A percentile compares a stretch with the other conserved stretches of the same genome.
Evolutionary conservation across 139 green algal species (phyloP).

Genomic region (Coelastrella sp.): DNA sequence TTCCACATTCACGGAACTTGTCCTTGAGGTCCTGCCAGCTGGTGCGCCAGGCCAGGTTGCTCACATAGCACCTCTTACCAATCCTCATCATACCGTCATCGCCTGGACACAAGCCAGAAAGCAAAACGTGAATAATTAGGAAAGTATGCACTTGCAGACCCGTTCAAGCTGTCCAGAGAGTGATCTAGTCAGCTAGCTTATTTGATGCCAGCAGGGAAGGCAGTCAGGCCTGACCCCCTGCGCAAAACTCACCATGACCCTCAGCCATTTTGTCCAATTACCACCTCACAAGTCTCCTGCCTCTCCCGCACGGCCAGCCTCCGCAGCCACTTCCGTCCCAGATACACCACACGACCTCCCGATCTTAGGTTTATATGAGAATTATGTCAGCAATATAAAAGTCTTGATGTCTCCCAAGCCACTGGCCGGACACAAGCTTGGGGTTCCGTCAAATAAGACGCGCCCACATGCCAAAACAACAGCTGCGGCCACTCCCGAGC

Average conservation of each 20-base stretch:
- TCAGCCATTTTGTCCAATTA: not conserved
- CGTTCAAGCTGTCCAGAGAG: not conserved
- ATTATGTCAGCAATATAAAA: not conserved
- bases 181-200: not conserved
- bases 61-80: conserved; percentile 85
- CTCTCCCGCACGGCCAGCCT: not conserved
- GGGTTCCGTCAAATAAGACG: too few relatives aligned
- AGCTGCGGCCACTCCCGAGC: too few relatives aligned
- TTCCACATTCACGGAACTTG: conserved; percentile 87
- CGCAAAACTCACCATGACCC: not conserved
- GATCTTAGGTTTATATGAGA: too few relatives aligned
- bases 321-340: not conserved
- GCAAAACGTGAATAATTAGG: not conserved
- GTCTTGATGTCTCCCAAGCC: not conserved
- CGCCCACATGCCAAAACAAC: too few relatives aligned
- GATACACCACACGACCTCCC: too few relatives aligned
- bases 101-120: not conserved
- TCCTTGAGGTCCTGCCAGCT: conserved; percentile 85
- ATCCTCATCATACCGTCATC: conserved; percentile 60
- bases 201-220: not conserved
- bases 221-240: not conserved
- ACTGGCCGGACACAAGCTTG: not conserved
- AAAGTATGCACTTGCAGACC: not conserved
- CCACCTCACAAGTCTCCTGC: not conserved
- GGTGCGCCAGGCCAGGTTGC: conserved; percentile 91